Conservation (phyloP, 495 filamentous ascomycete species). For the Clohesyomyces aquaticus region DNA sequence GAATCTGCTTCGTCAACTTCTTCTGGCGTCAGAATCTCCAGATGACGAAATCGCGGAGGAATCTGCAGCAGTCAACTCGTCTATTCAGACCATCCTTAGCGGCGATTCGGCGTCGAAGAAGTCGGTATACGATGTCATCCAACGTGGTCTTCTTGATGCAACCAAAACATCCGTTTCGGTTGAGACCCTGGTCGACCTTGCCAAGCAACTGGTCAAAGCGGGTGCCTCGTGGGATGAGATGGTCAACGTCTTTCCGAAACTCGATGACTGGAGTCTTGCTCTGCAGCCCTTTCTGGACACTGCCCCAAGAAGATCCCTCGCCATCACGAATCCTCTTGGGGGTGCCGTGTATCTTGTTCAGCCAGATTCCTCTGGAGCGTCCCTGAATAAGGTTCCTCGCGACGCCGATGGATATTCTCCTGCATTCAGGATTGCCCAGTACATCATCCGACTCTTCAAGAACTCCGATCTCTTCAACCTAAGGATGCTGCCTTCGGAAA, state of each 20-base stretch:
- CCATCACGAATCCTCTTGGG: conserved; percentile 71
- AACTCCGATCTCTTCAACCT: conserved; percentile 31
- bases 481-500: conserved; percentile 16
- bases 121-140: conserved; percentile 55
- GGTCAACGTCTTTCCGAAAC: conserved; percentile 56
- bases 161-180: conserved; percentile 55
- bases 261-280: conserved; percentile 55
- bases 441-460: conserved; percentile 60
- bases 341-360: conserved; percentile 71
- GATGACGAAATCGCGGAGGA: conserved; percentile 58
- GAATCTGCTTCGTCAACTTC: conserved; percentile 58
- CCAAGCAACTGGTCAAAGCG: conserved; percentile 55
- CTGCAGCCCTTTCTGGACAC: conserved; percentile 63
- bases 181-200: conserved; percentile 59
- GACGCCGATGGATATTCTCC: conserved; percentile 72
- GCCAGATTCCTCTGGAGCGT: conserved; percentile 16
- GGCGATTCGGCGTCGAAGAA: conserved; percentile 24
- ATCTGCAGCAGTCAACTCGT: conserved; percentile 51
- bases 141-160: conserved; percentile 55
- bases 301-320: conserved; percentile 63
- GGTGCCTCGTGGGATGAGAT: conserved; percentile 45
- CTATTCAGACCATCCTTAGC: conserved; percentile 31
- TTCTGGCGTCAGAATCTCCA: conserved; percentile 61
- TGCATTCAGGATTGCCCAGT: conserved; percentile 73
- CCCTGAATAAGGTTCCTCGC: conserved; percentile 48